These are phyloP conservation scores for Passiflora organensis DNA, from an alignment of 345 rosid genomes.

Conservation along the genomic window DNA sequence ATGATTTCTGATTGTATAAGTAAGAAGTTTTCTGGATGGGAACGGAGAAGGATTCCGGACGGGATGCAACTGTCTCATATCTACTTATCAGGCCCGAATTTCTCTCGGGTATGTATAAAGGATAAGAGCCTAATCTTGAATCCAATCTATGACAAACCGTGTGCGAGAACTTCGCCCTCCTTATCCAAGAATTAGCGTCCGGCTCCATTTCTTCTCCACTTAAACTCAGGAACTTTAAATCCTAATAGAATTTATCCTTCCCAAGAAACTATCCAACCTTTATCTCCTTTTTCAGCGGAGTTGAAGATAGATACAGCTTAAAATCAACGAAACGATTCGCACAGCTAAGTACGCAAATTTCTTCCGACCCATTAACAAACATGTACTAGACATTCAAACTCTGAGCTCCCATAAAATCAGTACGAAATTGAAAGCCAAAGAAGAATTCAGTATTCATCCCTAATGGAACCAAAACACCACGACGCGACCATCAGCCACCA, in stretches of 20 bases:
- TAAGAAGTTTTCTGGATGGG: conserved; percentile 5
- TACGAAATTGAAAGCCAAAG: conserved; percentile 34
- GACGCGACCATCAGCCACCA: conserved; percentile 12
- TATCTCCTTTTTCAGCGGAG: conserved; percentile 20
- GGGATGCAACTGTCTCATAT: conserved; percentile 21
- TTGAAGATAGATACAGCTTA: conserved; percentile 6
- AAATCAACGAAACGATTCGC: conserved; percentile 14
- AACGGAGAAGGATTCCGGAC: conserved; percentile 1
- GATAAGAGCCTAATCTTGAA: conserved; percentile 45
- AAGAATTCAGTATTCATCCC: conserved; percentile 19
- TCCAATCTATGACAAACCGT: conserved; percentile 78
- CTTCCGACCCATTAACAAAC: conserved; percentile 21
- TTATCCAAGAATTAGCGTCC: conserved; percentile 72
- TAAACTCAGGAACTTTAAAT: conserved; percentile 16
- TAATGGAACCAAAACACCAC: conserved; percentile 12
- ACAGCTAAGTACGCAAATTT: conserved; percentile 14
- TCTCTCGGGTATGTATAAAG: conserved; percentile 35
- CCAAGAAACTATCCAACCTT: conserved; percentile 11
- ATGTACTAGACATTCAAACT: conserved; percentile 12
- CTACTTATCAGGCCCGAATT: conserved; percentile 38
- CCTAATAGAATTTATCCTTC: conserved; percentile 16
- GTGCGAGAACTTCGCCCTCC: conserved; percentile 86
- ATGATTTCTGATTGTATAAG: conserved; percentile 6
- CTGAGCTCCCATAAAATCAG: conserved; percentile 9
- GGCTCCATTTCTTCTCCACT: conserved; percentile 48